Evolutionary conservation across 139 green algal genomes (phyloP).

Genomic region (Tetratostichococcus sp.): DNA sequence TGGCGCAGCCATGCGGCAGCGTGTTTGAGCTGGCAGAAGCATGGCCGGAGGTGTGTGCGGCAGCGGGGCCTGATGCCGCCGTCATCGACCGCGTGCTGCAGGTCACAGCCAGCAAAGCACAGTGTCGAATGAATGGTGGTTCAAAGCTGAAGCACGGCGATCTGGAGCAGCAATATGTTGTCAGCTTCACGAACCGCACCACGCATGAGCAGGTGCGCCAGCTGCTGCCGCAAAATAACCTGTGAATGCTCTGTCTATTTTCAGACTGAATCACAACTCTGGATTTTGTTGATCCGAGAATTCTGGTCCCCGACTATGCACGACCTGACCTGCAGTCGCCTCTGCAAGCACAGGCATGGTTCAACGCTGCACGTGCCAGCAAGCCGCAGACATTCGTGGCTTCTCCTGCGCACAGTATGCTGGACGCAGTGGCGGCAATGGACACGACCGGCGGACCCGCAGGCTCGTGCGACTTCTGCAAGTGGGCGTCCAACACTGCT

Average conservation of each 20-base stretch:
- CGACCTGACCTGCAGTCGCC: no score
- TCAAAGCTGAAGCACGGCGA: constrained; percentile 51
- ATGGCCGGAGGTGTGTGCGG: background rate
- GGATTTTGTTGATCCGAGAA: no score
- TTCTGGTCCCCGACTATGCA: no score
- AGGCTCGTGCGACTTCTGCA: constrained; percentile 71
- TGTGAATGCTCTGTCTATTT: no score
- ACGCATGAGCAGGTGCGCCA: constrained; percentile 4
- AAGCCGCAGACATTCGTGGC: constrained; percentile 71
- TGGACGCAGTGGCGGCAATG: constrained; percentile 41
- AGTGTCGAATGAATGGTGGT: constrained; percentile 15
- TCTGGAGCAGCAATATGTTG: constrained; percentile 41
- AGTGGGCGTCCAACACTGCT: constrained; percentile 55
- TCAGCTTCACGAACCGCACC: constrained; percentile 55
- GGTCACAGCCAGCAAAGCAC: constrained; percentile 1
- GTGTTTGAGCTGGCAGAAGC: constrained; percentile 13
- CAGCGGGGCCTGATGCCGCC: background rate
- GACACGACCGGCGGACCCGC: background rate
- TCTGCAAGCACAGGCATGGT: constrained; percentile 46
- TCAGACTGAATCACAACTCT: no score
- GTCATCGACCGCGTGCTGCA: background rate
- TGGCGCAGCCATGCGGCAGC: background rate
- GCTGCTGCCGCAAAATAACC: no score
- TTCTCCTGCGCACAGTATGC: background rate
- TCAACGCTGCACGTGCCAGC: constrained; percentile 52